phyloP scores from a whole-genome alignment of 768 basidiomycete genomes.

The Pisolithus marmoratus region DNA sequence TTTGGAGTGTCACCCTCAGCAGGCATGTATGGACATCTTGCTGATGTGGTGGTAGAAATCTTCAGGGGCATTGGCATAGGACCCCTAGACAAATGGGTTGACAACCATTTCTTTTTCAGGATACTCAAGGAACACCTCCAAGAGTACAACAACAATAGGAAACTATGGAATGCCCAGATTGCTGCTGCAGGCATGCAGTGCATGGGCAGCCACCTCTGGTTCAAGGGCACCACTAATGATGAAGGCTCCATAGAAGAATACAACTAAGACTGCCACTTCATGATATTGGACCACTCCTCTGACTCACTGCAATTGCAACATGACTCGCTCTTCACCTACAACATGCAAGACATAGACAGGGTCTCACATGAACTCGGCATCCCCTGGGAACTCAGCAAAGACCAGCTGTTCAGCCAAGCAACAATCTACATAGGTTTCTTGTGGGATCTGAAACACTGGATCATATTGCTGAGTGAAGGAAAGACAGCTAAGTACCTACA shows the following conservation, averaged over 20 bases:
- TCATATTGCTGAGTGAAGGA: no score
- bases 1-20: neutral
- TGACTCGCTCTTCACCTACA: no score
- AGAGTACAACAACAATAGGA: neutral
- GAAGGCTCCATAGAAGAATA: conserved; percentile 24
- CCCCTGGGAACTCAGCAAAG: conserved; percentile 9
- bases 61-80: neutral
- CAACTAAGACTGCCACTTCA: conserved; percentile 33
- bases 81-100: no score
- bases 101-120: conserved; percentile 1
- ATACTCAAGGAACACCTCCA: conserved; percentile 1
- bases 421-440: conserved; percentile 25
- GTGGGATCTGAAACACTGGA: conserved; percentile 25
- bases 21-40: neutral
- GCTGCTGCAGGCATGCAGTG: neutral
- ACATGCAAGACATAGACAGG: no score
- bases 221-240: conserved; percentile 10
- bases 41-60: conserved; percentile 2
- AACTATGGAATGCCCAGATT: neutral
- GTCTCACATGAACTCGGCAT: conserved; percentile 7
- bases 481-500: conserved; percentile 17
- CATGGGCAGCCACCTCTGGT: conserved; percentile 20
- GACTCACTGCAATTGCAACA: no score
- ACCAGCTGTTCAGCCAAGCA: conserved; percentile 5
- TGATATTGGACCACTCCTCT: no score